Conservation (phyloP, 352 stramenopile species). For the Globisporangium viniferum region DNA sequence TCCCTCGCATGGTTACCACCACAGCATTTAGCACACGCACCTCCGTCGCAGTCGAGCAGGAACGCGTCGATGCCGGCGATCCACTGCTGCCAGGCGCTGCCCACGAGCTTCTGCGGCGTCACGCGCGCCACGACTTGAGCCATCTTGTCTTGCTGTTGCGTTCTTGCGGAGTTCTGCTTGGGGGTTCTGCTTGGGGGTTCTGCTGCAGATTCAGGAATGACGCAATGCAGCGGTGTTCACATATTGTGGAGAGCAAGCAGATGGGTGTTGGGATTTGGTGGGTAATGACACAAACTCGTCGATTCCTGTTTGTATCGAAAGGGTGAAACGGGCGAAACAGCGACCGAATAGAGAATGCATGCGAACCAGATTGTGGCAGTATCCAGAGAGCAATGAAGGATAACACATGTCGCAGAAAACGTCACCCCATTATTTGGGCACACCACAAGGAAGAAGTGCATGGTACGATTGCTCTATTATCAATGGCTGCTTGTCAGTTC, state of each 20-base stretch:
- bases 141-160: constrained; percentile 2
- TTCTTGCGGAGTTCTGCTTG: neutral
- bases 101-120: constrained; percentile 33
- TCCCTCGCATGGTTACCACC: neutral
- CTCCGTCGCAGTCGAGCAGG: constrained; percentile 83
- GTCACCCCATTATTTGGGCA: neutral
- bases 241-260: neutral
- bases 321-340: neutral
- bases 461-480: neutral
- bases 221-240: neutral
- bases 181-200: neutral
- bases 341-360: neutral
- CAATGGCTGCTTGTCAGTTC: constrained; percentile 7
- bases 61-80: constrained; percentile 65
- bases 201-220: constrained; percentile 5
- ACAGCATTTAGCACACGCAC: constrained; percentile 22
- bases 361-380: constrained; percentile 5
- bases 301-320: neutral
- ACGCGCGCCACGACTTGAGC: constrained; percentile 18
- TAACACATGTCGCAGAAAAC: constrained; percentile 14
- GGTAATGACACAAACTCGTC: constrained; percentile 19
- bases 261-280: constrained; percentile 1
- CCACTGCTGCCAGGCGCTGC: constrained; percentile 52
- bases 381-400: neutral
- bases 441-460: neutral